phyloP scores from a whole-genome alignment of 768 basidiomycete species.

The Chalciporus sphaerocephalus region DNA sequence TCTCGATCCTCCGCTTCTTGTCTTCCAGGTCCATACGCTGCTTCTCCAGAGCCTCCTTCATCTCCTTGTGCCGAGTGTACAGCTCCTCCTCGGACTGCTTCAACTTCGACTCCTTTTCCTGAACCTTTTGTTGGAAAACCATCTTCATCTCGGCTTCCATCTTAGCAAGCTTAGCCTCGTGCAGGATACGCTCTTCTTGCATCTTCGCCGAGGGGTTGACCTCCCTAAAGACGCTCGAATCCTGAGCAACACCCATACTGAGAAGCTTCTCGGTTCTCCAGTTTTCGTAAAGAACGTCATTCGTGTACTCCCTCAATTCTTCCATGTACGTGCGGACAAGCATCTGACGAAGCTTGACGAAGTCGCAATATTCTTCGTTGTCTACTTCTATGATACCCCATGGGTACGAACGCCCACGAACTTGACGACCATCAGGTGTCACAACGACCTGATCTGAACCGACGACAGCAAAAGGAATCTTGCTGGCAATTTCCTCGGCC shows the following conservation, averaged over 20 bases:
- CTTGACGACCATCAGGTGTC: constrained; percentile 83
- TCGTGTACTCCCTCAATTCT: constrained; percentile 95
- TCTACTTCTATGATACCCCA: constrained; percentile 99
- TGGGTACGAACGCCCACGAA: constrained; percentile 93
- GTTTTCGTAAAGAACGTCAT: constrained; percentile 94
- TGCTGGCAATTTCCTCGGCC: constrained; percentile 95
- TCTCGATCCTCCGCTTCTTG: constrained; percentile 95
- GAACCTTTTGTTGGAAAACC: constrained; percentile 99
- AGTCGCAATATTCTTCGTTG: constrained; percentile 99
- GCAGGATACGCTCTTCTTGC: constrained; percentile 92
- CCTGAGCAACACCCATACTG: constrained; percentile 97
- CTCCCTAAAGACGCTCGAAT: constrained; percentile 97
- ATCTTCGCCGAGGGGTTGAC: constrained; percentile 96
- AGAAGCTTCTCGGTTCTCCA: constrained; percentile 95
- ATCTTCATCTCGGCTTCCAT: constrained; percentile 99
- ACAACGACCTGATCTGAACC: constrained; percentile 83
- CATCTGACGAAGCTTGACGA: constrained; percentile 99
- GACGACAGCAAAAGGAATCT: constrained; percentile 98
- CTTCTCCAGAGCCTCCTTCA: constrained; percentile 99
- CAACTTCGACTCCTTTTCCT: constrained; percentile 98
- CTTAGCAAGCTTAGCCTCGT: constrained; percentile 97
- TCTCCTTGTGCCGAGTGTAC: constrained; percentile 97
- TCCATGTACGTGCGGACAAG: constrained; percentile 99
- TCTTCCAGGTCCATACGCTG: constrained; percentile 94
- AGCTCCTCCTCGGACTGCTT: constrained; percentile 99